phyloP scores from a whole-genome alignment of 179 eudicot species.

The Carnegiea gigantea region DNA sequence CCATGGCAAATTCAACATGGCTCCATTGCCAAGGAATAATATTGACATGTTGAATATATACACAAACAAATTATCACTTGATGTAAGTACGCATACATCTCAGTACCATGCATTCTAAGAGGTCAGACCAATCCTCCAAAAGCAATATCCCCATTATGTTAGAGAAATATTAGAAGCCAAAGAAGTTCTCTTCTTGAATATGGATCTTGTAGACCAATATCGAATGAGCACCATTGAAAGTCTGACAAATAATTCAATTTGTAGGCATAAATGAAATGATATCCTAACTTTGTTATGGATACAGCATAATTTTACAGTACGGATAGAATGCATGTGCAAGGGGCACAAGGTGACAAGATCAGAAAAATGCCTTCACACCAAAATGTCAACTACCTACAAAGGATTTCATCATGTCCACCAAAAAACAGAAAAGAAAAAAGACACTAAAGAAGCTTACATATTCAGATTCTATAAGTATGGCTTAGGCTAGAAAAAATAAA shows the following conservation, averaged over 20 bases:
- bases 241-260: neutral
- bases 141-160: neutral
- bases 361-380: neutral
- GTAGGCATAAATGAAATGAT: neutral
- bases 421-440: no score
- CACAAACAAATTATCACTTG: neutral
- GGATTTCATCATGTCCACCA: neutral
- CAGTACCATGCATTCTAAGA: neutral
- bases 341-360: neutral
- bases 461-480: neutral
- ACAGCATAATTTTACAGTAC: slow-evolving; percentile 6
- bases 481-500: neutral
- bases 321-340: neutral
- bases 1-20: neutral
- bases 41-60: neutral
- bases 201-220: neutral
- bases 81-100: neutral
- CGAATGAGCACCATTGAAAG: neutral
- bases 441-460: neutral
- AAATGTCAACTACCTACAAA: neutral
- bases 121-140: neutral
- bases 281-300: neutral
- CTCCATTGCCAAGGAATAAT: neutral
- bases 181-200: neutral
- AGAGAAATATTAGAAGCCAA: neutral